These are phyloP conservation scores for Juncus inflexus DNA, from an alignment of 176 grass and related monocot species.

Conservation along the genomic window DNA sequence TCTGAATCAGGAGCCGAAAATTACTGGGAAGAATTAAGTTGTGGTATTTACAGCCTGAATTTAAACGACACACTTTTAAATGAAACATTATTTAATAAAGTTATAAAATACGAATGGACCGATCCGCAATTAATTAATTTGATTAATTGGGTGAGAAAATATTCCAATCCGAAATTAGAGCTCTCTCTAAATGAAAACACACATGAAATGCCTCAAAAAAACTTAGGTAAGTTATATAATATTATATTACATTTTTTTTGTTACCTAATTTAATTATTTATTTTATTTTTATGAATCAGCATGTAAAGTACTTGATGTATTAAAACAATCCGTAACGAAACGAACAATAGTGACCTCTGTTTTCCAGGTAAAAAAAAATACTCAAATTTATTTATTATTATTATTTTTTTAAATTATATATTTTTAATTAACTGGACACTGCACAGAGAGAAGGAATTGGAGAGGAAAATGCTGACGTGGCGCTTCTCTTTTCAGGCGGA, in stretches of 20 bases:
- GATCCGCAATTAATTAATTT: slow-evolving; percentile 52
- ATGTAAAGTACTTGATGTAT: slow-evolving; percentile 46
- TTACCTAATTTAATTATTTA: slow-evolving; percentile 24
- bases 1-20: slow-evolving; percentile 22
- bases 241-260: slow-evolving; percentile 17
- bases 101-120: slow-evolving; percentile 54
- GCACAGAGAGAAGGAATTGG: slow-evolving; percentile 38
- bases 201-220: slow-evolving; percentile 19
- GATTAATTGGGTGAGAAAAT: slow-evolving; percentile 67
- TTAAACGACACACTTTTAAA: slow-evolving; percentile 36
- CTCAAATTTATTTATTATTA: slow-evolving; percentile 3
- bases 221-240: slow-evolving; percentile 17
- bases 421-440: slow-evolving; percentile 4
- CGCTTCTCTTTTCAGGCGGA: slow-evolving; percentile 89
- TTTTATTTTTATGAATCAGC: slow-evolving; percentile 39
- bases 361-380: slow-evolving; percentile 40
- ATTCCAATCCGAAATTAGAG: slow-evolving; percentile 30
- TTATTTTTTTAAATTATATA: too few species aligned
- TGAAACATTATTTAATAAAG: slow-evolving; percentile 31
- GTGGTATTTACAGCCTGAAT: slow-evolving; percentile 67
- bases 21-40: slow-evolving; percentile 87
- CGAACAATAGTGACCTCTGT: slow-evolving; percentile 53
- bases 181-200: slow-evolving; percentile 3
- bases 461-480: slow-evolving; percentile 38
- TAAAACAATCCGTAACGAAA: slow-evolving; percentile 74